Conservation (phyloP, 352 stramenopile species). For the Blastocystis sp. region DNA sequence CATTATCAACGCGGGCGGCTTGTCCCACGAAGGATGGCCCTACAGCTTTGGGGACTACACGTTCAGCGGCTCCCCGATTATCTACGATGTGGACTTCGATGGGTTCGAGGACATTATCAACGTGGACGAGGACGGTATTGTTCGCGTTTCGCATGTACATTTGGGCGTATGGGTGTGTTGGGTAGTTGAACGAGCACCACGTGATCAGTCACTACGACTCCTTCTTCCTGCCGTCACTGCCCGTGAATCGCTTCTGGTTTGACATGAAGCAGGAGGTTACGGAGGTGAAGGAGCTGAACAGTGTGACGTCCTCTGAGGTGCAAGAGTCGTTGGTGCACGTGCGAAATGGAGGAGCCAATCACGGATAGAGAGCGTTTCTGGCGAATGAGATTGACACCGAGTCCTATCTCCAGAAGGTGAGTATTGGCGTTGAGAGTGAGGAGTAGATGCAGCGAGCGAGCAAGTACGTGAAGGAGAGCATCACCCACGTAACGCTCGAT, state of each 20-base stretch:
- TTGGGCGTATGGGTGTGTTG: neutral
- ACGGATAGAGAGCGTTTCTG: neutral
- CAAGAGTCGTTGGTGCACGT: neutral
- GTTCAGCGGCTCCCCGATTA: slow-evolving; percentile 24
- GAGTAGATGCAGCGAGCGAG: neutral
- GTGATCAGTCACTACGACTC: neutral
- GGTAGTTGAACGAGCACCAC: slow-evolving; percentile 18
- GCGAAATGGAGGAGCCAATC: neutral
- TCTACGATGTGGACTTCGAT: slow-evolving; percentile 8
- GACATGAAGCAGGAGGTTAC: neutral
- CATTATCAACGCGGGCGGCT: neutral
- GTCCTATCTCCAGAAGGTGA: neutral
- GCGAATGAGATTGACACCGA: slow-evolving; percentile 6
- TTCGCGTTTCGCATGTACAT: slow-evolving; percentile 29
- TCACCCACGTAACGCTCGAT: slow-evolving; percentile 11
- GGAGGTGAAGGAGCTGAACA: neutral
- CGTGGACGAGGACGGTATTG: neutral
- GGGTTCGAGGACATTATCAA: slow-evolving; percentile 46
- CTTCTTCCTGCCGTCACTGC: neutral
- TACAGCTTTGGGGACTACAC: neutral
- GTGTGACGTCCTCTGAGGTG: neutral
- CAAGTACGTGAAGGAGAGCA: slow-evolving; percentile 8
- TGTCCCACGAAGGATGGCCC: slow-evolving; percentile 15
- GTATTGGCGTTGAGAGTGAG: neutral
- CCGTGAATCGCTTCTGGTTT: slow-evolving; percentile 48